Conservation (phyloP, 225 moss, liverwort and hornwort species). For the Straminergon stramineum region DNA sequence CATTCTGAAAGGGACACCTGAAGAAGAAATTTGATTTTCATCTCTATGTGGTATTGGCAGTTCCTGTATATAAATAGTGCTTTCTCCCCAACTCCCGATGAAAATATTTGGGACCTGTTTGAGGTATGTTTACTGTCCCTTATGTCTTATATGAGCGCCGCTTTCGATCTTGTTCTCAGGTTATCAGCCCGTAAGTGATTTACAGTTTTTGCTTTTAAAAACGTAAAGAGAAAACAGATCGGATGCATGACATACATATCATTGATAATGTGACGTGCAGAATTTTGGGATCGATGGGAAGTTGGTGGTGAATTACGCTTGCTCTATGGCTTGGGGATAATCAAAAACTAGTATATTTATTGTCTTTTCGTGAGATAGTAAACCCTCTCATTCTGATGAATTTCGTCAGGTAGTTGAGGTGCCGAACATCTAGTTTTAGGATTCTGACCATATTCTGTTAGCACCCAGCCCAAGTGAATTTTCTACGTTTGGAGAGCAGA, state of each 20-base stretch:
- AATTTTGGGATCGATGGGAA: constrained; percentile 93
- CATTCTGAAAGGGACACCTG: not conserved
- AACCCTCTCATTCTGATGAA: not conserved
- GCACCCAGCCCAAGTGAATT: not conserved
- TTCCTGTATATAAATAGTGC: constrained; percentile 90
- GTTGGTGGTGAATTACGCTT: constrained; percentile 87
- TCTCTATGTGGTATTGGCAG: constrained; percentile 21
- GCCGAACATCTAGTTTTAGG: not conserved
- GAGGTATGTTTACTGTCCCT: constrained; percentile 38
- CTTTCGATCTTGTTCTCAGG: not conserved
- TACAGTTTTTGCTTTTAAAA: not conserved
- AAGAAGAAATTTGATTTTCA: not conserved
- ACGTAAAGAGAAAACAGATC: not conserved
- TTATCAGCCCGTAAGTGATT: not conserved
- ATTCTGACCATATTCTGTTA: not conserved
- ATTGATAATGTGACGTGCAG: constrained; percentile 27
- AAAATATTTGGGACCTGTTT: constrained; percentile 69
- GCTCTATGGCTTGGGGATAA: constrained; percentile 73
- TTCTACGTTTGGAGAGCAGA: not conserved
- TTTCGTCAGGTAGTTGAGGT: not conserved
- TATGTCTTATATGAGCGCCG: not conserved
- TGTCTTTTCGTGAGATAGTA: not conserved
- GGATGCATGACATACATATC: not conserved
- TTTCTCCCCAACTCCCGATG: constrained; percentile 93
- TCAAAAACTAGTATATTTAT: not conserved